These are phyloP conservation scores for Solanum virginianum DNA, from an alignment of 257 asterid species.

Conservation along the genomic window DNA sequence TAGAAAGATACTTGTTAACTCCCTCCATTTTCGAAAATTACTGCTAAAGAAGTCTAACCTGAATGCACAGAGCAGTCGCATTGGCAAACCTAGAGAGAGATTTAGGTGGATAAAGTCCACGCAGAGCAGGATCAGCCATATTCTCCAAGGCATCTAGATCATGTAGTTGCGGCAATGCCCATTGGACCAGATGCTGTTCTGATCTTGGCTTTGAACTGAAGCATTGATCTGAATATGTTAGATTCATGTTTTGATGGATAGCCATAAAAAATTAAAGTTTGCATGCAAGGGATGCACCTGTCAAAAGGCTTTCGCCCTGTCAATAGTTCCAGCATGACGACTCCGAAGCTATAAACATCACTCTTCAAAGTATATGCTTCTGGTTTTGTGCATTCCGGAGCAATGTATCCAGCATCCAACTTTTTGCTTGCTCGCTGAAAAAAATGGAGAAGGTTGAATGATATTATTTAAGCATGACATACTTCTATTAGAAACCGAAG, in stretches of 20 bases:
- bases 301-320: constrained; percentile 49
- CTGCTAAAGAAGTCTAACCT: constrained; percentile 11
- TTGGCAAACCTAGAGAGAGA: constrained; percentile 53
- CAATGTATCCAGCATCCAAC: constrained; percentile 30
- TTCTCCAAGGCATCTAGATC: constrained; percentile 42
- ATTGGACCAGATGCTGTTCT: constrained; percentile 37
- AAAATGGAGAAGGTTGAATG: neutral
- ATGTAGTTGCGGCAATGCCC: constrained; percentile 57
- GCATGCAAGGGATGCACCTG: constrained; percentile 15
- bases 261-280: neutral
- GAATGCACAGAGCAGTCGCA: constrained; percentile 34
- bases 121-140: constrained; percentile 47
- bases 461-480: neutral
- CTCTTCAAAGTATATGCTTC: constrained; percentile 30
- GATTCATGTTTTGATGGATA: neutral
- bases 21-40: neutral
- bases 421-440: constrained; percentile 8
- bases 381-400: constrained; percentile 45
- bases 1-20: neutral
- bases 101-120: constrained; percentile 42
- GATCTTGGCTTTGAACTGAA: constrained; percentile 31
- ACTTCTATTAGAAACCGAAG: neutral
- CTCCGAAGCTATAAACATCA: constrained; percentile 54
- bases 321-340: constrained; percentile 48
- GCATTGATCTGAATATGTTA: neutral